Base-by-base conservation (phyloP, 2,329 filamentous ascomycete genomes). In the Alternaria incomplexa region DNA sequence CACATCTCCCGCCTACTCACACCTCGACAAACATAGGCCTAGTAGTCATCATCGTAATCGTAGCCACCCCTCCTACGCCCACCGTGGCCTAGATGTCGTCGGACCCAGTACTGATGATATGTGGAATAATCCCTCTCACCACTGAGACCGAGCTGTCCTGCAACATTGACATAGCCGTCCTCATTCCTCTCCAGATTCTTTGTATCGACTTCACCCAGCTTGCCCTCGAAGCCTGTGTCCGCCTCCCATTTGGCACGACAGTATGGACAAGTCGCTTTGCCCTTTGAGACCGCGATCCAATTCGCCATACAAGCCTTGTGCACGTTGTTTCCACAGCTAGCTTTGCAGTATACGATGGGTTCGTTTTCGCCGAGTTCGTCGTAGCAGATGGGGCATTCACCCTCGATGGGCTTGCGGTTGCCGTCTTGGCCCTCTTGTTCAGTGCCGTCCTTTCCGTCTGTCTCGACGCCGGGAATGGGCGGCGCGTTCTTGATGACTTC, bases 151-250 rank as follows among this genome's bases (percentile, higher is more conserved):
- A 90, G 79, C 72, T 89, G 85, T 20, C 82, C 77, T 1, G 86
- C 88, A 4, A 90, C 84, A 72, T 90, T 90, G 50, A 89, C 79
- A 68, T 90, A 90, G 0, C 88, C 88, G 36, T 89, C 87, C 1
- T 72, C 71, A 23, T 81, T 82, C 0, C 79, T 64, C 6, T 72
- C 71, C 4, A 83, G 81, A 1, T 76, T 78, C 64, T 81, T 84
- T 51, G 79, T 80, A 23, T 87, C 82, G 32, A 79, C 81, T 36
- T 81, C 81, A 8, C 85, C 76, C 64, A 80, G 78, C 22, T 66
- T 67, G 11, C 56, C 63, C 13, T 65, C 62, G 20, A 82, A 77
- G 20, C 85, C 84, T 1, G 80, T 82, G 3, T 74, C 71, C 66
- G 85, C 62, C 10, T 61, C 79, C 89, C 89, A 90, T 1, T 74